Evolutionary conservation across 345 rosid species (phyloP).

Genomic region (Abelmoschus esculentus): DNA sequence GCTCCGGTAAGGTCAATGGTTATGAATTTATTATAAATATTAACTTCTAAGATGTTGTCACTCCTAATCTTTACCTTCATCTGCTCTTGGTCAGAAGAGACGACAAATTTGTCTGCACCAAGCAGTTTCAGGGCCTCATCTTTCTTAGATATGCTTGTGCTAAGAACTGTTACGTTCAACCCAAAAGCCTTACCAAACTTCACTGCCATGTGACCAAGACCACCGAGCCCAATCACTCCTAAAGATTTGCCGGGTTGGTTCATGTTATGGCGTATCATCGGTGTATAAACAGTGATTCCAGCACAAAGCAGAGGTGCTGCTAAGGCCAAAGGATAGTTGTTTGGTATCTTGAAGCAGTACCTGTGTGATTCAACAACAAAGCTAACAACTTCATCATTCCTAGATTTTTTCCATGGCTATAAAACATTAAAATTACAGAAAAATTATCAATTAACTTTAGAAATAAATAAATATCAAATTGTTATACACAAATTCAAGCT

Average conservation of each 20-base stretch:
- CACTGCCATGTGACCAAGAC: conserved; percentile 94
- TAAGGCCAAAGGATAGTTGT: conserved; percentile 50
- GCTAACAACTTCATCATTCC: not conserved
- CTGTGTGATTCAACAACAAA: conserved; percentile 30
- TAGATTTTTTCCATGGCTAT: not conserved
- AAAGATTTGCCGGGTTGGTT: conserved; percentile 77
- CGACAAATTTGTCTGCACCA: conserved; percentile 55
- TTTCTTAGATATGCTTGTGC: conserved; percentile 73
- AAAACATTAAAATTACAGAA: no score
- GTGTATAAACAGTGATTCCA: conserved; percentile 77
- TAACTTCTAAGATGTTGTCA: no score
- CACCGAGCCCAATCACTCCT: conserved; percentile 84
- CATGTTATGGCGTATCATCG: conserved; percentile 77
- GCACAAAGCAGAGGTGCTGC: conserved; percentile 92
- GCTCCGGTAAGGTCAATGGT: not conserved
- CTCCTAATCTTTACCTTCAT: conserved; percentile 88
- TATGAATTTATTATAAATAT: not conserved
- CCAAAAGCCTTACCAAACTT: conserved; percentile 97
- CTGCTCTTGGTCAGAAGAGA: conserved; percentile 63
- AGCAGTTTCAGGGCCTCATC: conserved; percentile 68
- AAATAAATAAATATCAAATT: no score
- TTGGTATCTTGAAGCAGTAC: conserved; percentile 71
- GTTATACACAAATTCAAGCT: no score
- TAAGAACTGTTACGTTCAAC: conserved; percentile 62
- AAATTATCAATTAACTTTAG: no score